Evolutionary conservation across 192 early-diverging fungal species (phyloP).

Genomic region (Entophlyctis helioformis): DNA sequence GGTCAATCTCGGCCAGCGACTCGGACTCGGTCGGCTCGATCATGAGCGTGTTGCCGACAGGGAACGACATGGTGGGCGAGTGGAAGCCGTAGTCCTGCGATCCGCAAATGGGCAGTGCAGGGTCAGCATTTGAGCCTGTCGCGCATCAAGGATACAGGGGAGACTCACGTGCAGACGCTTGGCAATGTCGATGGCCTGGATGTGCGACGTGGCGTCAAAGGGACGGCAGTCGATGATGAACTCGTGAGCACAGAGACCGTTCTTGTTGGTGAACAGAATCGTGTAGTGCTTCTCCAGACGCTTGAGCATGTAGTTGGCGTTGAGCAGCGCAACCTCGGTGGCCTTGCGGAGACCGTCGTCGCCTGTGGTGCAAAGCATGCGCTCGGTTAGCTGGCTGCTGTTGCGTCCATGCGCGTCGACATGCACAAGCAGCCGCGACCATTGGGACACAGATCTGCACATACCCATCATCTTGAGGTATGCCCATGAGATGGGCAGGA

Average conservation of each 20-base stretch:
- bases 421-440: too few relatives aligned
- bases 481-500: conserved; percentile 97
- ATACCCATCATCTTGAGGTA: conserved; percentile 96
- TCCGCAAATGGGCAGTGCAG: too few relatives aligned
- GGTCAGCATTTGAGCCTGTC: too few relatives aligned
- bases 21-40: conserved; percentile 99
- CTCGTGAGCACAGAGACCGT: conserved; percentile 97
- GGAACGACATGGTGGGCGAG: conserved; percentile 98
- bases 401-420: too few relatives aligned
- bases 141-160: neutral
- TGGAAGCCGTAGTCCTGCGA: conserved; percentile 98
- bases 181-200: conserved; percentile 95
- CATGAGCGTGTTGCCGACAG: conserved; percentile 97
- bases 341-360: conserved; percentile 78
- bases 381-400: too few relatives aligned
- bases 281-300: conserved; percentile 85
- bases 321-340: conserved; percentile 84
- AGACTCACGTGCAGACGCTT: conserved; percentile 67
- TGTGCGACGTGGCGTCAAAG: conserved; percentile 62
- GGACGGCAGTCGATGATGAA: conserved; percentile 95
- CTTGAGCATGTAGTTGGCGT: conserved; percentile 97
- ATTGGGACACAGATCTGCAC: too few relatives aligned
- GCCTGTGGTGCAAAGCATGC: conserved; percentile 7
- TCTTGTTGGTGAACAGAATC: conserved; percentile 81
- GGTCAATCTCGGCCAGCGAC: conserved; percentile 81